Evolutionary conservation across 352 stramenopile genomes (phyloP).

Genomic region (Plasmopara halstedii): DNA sequence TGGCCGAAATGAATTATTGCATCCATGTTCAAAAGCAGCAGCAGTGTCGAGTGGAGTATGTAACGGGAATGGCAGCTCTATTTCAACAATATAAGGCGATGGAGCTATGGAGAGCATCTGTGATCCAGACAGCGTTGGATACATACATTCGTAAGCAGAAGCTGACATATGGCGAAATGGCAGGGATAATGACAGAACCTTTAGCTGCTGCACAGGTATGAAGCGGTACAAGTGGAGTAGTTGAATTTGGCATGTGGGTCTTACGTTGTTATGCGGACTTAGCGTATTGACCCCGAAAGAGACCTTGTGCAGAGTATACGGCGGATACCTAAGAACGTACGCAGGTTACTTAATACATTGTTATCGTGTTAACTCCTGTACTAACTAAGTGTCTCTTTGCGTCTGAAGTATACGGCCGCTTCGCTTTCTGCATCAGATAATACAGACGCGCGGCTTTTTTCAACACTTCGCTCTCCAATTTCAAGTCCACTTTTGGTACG

Average conservation of each 20-base stretch:
- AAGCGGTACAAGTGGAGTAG: background rate
- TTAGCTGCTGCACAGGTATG: constrained; percentile 53
- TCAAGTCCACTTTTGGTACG: constrained; percentile 61
- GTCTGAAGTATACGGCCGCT: constrained; percentile 53
- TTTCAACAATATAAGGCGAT: constrained; percentile 83
- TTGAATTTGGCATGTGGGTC: background rate
- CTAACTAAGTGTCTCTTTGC: background rate
- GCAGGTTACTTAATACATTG: constrained; percentile 1
- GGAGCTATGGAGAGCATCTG: constrained; percentile 56
- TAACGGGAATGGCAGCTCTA: constrained; percentile 72
- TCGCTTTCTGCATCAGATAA: constrained; percentile 48
- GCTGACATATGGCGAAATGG: constrained; percentile 62
- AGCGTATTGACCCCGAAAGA: constrained; percentile 73
- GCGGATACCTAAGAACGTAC: constrained; percentile 80
- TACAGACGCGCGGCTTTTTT: constrained; percentile 53
- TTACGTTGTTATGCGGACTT: constrained; percentile 5
- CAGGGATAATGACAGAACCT: constrained; percentile 54
- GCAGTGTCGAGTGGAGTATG: constrained; percentile 59
- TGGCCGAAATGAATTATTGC: constrained; percentile 66
- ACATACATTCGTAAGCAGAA: constrained; percentile 81
- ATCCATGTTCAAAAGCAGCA: constrained; percentile 66
- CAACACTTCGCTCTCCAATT: constrained; percentile 53
- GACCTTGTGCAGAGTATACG: constrained; percentile 71
- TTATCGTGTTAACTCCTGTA: background rate
- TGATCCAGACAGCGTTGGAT: constrained; percentile 69